Evolutionary conservation across 1,139 yeast genomes (phyloP).

Genomic region (Barnettozyma hawaiiensis): DNA sequence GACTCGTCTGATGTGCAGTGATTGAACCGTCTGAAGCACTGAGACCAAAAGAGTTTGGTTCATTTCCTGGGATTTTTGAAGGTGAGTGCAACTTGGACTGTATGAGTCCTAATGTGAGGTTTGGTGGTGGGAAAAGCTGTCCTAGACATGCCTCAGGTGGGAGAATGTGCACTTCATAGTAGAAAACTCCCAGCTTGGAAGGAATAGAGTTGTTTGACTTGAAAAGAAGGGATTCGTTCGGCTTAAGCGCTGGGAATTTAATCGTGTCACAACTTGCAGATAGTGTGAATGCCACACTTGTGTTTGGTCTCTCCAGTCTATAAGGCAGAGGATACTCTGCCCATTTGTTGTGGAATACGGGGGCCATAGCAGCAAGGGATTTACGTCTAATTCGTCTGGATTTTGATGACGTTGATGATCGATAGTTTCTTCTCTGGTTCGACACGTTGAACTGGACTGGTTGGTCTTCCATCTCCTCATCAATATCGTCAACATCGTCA

Average conservation of each 20-base stretch:
- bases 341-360: background rate
- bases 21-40: conserved; percentile 53
- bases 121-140: background rate
- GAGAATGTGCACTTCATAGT: conserved; percentile 20
- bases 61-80: conserved; percentile 37
- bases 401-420: conserved; percentile 7
- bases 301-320: conserved; percentile 21
- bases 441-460: background rate
- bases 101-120: conserved; percentile 39
- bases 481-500: conserved; percentile 6
- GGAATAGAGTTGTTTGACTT: conserved; percentile 27
- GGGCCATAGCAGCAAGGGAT: conserved; percentile 1
- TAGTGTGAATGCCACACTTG: background rate
- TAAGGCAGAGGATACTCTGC: conserved; percentile 6
- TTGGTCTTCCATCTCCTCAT: conserved; percentile 7
- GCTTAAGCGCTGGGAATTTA: conserved; percentile 23
- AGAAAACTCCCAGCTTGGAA: conserved; percentile 14
- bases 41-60: conserved; percentile 48
- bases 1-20: conserved; percentile 35
- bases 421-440: conserved; percentile 7
- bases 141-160: conserved; percentile 34
- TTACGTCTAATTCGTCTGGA: conserved; percentile 9
- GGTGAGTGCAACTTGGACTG: conserved; percentile 11
- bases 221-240: conserved; percentile 31
- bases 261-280: conserved; percentile 27